phyloP scores from a whole-genome alignment of 1,284 basidiomycete genomes.

The Mycena sp. region DNA sequence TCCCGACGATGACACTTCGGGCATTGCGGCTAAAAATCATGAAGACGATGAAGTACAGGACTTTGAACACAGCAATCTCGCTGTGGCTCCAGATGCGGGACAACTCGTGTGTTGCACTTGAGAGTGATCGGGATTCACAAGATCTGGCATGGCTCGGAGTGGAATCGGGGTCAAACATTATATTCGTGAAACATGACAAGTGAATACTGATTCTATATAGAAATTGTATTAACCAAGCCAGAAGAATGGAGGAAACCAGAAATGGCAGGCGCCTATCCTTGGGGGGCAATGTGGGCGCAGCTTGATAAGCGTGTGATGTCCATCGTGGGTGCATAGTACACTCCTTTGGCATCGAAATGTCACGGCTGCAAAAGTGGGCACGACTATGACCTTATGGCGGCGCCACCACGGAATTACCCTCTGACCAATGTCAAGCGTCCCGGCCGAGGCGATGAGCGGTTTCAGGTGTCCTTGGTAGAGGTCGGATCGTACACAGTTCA shows the following conservation, averaged over 20 bases:
- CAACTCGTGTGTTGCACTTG: constrained; percentile 54
- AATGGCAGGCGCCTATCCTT: background rate
- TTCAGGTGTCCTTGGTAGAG: too few relatives aligned
- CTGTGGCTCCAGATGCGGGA: constrained; percentile 68
- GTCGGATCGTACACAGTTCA: too few relatives aligned
- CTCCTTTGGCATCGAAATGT: too few relatives aligned
- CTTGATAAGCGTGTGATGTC: constrained; percentile 4
- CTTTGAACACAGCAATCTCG: constrained; percentile 42
- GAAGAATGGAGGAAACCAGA: background rate
- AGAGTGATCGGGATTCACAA: constrained; percentile 53
- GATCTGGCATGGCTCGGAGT: constrained; percentile 78
- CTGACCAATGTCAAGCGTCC: background rate
- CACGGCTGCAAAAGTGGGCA: too few relatives aligned
- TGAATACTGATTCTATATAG: constrained; percentile 2
- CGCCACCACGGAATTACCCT: constrained; percentile 2
- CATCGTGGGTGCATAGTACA: background rate
- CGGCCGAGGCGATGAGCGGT: too few relatives aligned
- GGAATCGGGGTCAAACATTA: constrained; percentile 65
- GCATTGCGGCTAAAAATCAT: constrained; percentile 62
- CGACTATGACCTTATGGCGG: too few relatives aligned
- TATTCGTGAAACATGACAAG: constrained; percentile 37
- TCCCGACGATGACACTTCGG: constrained; percentile 73
- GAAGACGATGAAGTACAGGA: constrained; percentile 52
- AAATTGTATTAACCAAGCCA: background rate
- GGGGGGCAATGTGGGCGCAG: background rate